A percentile compares a stretch with the other conserved stretches of the same genome.
phyloP scores from a whole-genome alignment of 176 grass and related monocot genomes.

The Poa pratensis region DNA sequence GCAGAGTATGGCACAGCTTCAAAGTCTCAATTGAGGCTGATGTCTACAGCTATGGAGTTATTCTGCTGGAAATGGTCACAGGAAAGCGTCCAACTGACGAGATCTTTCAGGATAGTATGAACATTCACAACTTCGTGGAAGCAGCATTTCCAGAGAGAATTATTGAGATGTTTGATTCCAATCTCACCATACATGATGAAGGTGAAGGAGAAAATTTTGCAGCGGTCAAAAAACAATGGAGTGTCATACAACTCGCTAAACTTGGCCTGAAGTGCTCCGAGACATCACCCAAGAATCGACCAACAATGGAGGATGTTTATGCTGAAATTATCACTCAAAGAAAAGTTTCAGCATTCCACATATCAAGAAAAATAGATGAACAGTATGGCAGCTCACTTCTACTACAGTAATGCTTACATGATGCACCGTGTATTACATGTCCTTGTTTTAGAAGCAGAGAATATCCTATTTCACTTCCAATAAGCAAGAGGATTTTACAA shows the following conservation, averaged over 20 bases:
- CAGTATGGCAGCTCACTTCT: too few relatives aligned
- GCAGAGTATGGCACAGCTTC: background rate
- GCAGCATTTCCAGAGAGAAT: background rate
- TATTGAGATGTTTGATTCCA: background rate
- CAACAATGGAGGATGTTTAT: slow-evolving; percentile 4
- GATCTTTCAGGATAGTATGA: background rate
- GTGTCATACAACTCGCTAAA: background rate
- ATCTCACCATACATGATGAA: background rate
- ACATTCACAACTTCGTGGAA: slow-evolving; percentile 4
- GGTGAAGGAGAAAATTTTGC: background rate
- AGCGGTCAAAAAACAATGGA: background rate
- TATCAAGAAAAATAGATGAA: too few relatives aligned
- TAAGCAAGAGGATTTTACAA: too few relatives aligned
- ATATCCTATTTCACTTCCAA: too few relatives aligned
- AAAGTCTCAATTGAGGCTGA: background rate
- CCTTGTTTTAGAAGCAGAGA: too few relatives aligned
- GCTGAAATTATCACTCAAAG: background rate
- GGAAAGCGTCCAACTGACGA: background rate
- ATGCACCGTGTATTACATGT: too few relatives aligned
- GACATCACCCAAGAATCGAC: slow-evolving; percentile 2
- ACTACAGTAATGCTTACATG: too few relatives aligned
- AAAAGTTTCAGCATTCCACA: background rate
- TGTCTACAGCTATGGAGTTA: slow-evolving; percentile 5
- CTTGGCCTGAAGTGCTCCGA: slow-evolving; percentile 24
- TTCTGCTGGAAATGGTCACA: background rate